These are phyloP conservation scores for Adenanthera pavonina DNA, from an alignment of 306 rosid species.

Conservation along the genomic window DNA sequence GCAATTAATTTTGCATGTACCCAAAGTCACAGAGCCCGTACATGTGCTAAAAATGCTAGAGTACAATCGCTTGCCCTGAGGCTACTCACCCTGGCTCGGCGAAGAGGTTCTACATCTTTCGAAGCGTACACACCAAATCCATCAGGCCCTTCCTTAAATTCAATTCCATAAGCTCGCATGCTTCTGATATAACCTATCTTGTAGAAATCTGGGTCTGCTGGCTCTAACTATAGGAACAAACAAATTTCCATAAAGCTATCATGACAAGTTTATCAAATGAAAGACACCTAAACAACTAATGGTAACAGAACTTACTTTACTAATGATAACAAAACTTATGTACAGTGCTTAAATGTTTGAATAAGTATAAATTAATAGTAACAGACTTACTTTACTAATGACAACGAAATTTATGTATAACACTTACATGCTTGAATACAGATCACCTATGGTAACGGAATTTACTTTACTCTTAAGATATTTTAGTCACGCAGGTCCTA, in stretches of 20 bases:
- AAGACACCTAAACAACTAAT: slow-evolving; percentile 26
- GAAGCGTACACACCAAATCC: slow-evolving; percentile 98
- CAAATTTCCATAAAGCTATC: slow-evolving; percentile 10
- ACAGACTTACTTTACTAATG: background rate
- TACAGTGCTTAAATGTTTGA: background rate
- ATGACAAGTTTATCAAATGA: background rate
- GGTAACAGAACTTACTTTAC: background rate
- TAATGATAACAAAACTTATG: background rate
- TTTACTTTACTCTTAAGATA: slow-evolving; percentile 8
- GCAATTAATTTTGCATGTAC: slow-evolving; percentile 4
- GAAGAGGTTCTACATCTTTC: slow-evolving; percentile 94
- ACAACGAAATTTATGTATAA: no score
- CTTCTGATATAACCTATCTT: slow-evolving; percentile 85
- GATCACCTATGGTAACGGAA: background rate
- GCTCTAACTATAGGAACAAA: slow-evolving; percentile 67
- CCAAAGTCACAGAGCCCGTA: slow-evolving; percentile 3
- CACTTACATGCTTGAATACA: no score
- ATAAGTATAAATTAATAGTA: slow-evolving; percentile 7
- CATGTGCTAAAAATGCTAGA: background rate
- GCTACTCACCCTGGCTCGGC: slow-evolving; percentile 88
- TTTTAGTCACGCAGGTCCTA: slow-evolving; percentile 8
- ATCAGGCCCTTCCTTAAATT: slow-evolving; percentile 90
- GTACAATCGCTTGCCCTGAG: slow-evolving; percentile 20
- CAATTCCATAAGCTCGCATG: slow-evolving; percentile 93
- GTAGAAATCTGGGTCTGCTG: slow-evolving; percentile 95